phyloP scores from a whole-genome alignment of 2,329 filamentous ascomycete genomes.

The Chrysoporthe puriensis region DNA sequence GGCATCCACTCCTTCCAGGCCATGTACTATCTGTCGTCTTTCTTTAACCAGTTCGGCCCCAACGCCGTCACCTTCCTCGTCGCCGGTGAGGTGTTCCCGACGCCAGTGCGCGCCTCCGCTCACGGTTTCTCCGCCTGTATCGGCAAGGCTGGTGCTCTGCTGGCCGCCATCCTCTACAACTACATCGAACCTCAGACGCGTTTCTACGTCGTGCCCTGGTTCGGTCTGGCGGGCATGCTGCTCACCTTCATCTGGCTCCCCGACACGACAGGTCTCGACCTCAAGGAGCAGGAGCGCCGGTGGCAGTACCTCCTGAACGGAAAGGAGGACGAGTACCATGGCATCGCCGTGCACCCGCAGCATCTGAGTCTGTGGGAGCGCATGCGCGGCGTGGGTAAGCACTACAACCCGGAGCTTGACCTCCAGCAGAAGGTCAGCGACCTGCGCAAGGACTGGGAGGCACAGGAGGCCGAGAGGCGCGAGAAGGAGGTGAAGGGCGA shows the following conservation, averaged over 20 bases:
- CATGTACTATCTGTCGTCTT: conserved; percentile 97
- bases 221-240: conserved; percentile 83
- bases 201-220: conserved; percentile 95
- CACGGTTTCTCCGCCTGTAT: conserved; percentile 93
- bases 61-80: conserved; percentile 97
- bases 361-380: conserved; percentile 91
- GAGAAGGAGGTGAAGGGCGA: conserved; percentile 52
- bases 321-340: conserved; percentile 82
- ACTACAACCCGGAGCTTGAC: conserved; percentile 82
- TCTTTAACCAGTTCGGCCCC: conserved; percentile 99
- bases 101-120: conserved; percentile 87
- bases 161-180: conserved; percentile 89
- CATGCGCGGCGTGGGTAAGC: conserved; percentile 74
- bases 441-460: conserved; percentile 69
- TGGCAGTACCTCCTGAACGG: conserved; percentile 86
- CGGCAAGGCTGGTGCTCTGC: conserved; percentile 86
- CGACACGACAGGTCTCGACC: conserved; percentile 94
- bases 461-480: conserved; percentile 49
- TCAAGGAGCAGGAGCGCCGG: conserved; percentile 95
- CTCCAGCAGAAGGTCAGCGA: conserved; percentile 84
- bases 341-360: conserved; percentile 86
- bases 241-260: conserved; percentile 86
- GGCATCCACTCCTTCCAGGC: conserved; percentile 90
- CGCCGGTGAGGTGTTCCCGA: conserved; percentile 95
- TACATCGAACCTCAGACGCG: conserved; percentile 85